Evolutionary conservation across 2,329 filamentous ascomycete genomes (phyloP).

Genomic region (Epichloe glyceriae): DNA sequence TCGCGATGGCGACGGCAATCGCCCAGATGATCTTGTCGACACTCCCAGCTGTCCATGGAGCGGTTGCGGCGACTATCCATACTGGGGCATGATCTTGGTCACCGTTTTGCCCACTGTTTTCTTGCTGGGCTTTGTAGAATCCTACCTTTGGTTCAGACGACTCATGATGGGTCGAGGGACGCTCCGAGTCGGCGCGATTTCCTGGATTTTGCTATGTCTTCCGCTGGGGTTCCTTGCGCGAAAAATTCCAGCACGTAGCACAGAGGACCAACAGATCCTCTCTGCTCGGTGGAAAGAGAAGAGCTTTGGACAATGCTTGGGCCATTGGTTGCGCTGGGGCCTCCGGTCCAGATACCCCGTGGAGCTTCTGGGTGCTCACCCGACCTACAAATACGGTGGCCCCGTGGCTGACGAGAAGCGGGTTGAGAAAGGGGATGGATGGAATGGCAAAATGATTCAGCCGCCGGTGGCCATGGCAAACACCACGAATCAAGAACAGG

Average conservation of each 20-base stretch:
- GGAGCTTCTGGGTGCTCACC: slow-evolving; percentile 9
- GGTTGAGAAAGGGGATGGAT: neutral
- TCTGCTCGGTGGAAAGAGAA: slow-evolving; percentile 8
- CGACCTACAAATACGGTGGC: neutral
- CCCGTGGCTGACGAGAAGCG: neutral
- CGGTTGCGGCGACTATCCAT: neutral
- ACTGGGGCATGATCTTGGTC: slow-evolving; percentile 15
- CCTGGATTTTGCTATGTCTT: slow-evolving; percentile 14
- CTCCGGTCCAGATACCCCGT: slow-evolving; percentile 8
- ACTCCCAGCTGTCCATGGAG: neutral
- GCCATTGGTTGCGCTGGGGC: slow-evolving; percentile 11
- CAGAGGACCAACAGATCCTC: slow-evolving; percentile 6
- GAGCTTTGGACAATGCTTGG: slow-evolving; percentile 3
- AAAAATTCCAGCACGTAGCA: slow-evolving; percentile 4
- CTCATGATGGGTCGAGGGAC: slow-evolving; percentile 18
- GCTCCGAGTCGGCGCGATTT: slow-evolving; percentile 17
- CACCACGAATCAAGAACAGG: neutral
- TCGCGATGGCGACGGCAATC: neutral
- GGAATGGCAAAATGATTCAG: neutral
- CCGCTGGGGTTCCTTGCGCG: slow-evolving; percentile 8
- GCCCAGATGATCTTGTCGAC: neutral
- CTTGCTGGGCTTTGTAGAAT: slow-evolving; percentile 18
- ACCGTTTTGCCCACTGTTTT: slow-evolving; percentile 16
- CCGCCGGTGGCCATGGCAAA: neutral
- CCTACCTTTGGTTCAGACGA: slow-evolving; percentile 19